Conservation (phyloP, 495 filamentous ascomycete genomes). For the Penicillium mononematosum region DNA sequence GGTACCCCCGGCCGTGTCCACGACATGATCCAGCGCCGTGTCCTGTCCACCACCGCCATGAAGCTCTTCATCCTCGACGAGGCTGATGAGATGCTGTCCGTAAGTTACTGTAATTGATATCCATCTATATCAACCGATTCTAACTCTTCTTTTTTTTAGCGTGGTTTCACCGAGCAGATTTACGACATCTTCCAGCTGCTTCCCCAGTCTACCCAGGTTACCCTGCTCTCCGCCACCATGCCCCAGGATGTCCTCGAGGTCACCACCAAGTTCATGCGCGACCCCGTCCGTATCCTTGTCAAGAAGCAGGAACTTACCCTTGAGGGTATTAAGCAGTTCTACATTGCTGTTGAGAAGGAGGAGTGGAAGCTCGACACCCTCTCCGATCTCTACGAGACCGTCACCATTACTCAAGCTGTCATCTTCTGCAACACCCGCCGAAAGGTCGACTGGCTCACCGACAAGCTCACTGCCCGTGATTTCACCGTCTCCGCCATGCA, state of each 20-base stretch:
- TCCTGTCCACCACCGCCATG: conserved; percentile 90
- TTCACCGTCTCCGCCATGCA: conserved; percentile 99
- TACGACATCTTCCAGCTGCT: conserved; percentile 99
- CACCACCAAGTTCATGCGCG: conserved; percentile 99
- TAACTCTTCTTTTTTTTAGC: conserved; percentile 44
- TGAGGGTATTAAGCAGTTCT: conserved; percentile 99
- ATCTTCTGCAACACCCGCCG: conserved; percentile 99
- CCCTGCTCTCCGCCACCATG: conserved; percentile 95
- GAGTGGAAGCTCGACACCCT: conserved; percentile 99
- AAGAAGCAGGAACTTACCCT: conserved; percentile 99
- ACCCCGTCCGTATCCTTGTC: conserved; percentile 97
- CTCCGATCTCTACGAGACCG: conserved; percentile 96
- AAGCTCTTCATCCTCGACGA: conserved; percentile 99
- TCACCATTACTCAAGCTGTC: conserved; percentile 98
- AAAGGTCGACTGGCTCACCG: conserved; percentile 99
- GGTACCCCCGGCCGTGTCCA: conserved; percentile 97
- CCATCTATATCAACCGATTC: neutral
- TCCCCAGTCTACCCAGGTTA: conserved; percentile 95
- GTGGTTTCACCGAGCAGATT: conserved; percentile 99
- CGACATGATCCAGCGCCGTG: conserved; percentile 97
- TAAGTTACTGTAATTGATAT: conserved; percentile 43
- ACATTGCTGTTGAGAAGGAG: conserved; percentile 99
- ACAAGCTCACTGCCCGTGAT: conserved; percentile 96
- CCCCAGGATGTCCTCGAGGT: conserved; percentile 98
- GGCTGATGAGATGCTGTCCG: conserved; percentile 97